phyloP scores from a whole-genome alignment of 164 flowering plant genomes.

The Liriodendron chinense region DNA sequence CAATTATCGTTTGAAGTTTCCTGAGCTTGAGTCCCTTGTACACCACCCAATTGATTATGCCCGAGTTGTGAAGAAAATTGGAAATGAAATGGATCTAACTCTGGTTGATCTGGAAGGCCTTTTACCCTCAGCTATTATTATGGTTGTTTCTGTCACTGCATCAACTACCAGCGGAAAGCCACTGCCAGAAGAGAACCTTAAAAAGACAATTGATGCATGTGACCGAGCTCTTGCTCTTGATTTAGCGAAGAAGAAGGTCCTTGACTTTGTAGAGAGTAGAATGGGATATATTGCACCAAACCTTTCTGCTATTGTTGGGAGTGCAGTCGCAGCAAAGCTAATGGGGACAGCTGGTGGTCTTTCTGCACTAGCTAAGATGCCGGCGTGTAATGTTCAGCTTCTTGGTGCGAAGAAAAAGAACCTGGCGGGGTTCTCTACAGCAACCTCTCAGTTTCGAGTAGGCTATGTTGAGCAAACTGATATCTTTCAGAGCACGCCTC shows the following conservation, averaged over 20 bases:
- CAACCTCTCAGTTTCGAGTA: conserved; percentile 83
- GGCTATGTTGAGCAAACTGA: conserved; percentile 92
- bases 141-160: conserved; percentile 97
- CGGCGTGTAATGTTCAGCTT: conserved; percentile 97
- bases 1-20: conserved; percentile 85
- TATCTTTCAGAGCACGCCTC: conserved; percentile 84
- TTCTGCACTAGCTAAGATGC: conserved; percentile 84
- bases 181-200: conserved; percentile 75
- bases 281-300: conserved; percentile 98
- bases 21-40: conserved; percentile 95
- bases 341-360: conserved; percentile 99
- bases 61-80: conserved; percentile 91
- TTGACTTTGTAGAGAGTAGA: conserved; percentile 91
- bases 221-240: conserved; percentile 93
- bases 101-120: conserved; percentile 95
- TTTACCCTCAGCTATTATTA: conserved; percentile 84
- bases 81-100: conserved; percentile 85
- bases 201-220: conserved; percentile 87
- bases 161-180: conserved; percentile 93
- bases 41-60: conserved; percentile 98
- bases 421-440: conserved; percentile 89
- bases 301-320: conserved; percentile 92
- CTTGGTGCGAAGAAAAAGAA: conserved; percentile 90
- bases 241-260: conserved; percentile 77
- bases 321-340: conserved; percentile 96